Percentiles rank a stretch among this genome's conserved stretches.
These are phyloP conservation scores for Babesia caballi DNA, from an alignment of 169 alveolate species.

Conservation along the genomic window DNA sequence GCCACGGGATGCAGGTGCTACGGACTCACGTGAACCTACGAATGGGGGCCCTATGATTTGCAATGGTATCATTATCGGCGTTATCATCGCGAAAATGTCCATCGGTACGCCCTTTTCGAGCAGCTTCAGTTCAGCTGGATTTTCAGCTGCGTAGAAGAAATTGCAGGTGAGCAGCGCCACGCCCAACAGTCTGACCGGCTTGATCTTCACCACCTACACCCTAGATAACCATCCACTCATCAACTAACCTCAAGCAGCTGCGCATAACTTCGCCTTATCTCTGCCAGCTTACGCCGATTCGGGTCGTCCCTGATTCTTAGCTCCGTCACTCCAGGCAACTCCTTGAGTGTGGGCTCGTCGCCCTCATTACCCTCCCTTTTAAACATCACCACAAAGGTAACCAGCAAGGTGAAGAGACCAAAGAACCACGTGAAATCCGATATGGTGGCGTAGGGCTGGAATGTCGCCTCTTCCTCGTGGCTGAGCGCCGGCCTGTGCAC, in stretches of 20 bases:
- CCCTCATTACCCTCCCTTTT: slow-evolving; percentile 29
- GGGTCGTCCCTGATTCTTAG: neutral
- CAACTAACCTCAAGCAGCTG: slow-evolving; percentile 50
- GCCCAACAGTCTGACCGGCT: slow-evolving; percentile 66
- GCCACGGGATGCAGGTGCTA: neutral
- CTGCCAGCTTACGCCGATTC: neutral
- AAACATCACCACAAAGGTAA: slow-evolving; percentile 50
- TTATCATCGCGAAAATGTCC: slow-evolving; percentile 69
- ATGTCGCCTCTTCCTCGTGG: slow-evolving; percentile 26
- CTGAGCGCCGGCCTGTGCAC: neutral
- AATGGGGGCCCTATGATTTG: slow-evolving; percentile 70
- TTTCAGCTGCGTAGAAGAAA: slow-evolving; percentile 68
- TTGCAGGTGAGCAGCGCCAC: slow-evolving; percentile 51
- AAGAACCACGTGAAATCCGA: slow-evolving; percentile 35
- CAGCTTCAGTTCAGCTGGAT: slow-evolving; percentile 71
- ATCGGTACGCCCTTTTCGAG: slow-evolving; percentile 69
- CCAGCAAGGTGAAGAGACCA: slow-evolving; percentile 36
- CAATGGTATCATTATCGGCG: slow-evolving; percentile 68
- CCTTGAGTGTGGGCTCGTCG: slow-evolving; percentile 32
- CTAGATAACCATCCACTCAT: slow-evolving; percentile 37
- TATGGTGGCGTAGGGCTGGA: slow-evolving; percentile 40
- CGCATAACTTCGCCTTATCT: slow-evolving; percentile 25
- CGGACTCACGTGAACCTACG: slow-evolving; percentile 45
- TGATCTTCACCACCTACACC: slow-evolving; percentile 45
- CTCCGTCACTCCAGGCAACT: neutral